Base-by-base conservation (phyloP, 2,329 filamentous ascomycete genomes). In the Juglanconis sp. region DNA sequence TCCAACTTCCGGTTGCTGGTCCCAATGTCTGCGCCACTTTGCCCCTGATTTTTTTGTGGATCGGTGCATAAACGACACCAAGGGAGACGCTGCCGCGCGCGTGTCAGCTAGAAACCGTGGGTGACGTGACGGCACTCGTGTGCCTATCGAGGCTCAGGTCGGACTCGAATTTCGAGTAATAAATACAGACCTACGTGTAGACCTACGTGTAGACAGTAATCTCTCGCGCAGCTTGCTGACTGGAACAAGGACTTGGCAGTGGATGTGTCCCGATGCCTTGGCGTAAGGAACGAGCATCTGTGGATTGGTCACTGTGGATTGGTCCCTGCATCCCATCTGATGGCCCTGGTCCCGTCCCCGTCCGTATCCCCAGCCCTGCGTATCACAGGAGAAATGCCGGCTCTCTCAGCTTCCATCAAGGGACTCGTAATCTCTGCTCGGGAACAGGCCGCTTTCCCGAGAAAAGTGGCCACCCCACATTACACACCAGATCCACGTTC, bases 31-130 rank as follows among this genome's bases (percentile, higher is more conserved):
- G 53, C 53, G 53, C 53, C 53, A 48, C 53, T 40, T 56, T 49
- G 32, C 53, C 53, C 53, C 53, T 56, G 53, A 49, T n/a, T 40
- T n/a, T 17, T 32, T 11, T n/a, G 53, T 56, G 53, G 53, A 40
- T 31, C 53, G 24, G 2, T n/a, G 53, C 34, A 56, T 56, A 38
- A 48, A 56, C 53, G 34, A 38, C 24, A 13, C 40, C 48, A 50
- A 32, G 40, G 38, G 38, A 11, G 5, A 2, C 38, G 30, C 38
- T 53, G 38, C 51, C 51, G 51, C 51, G 51, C 51, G 51, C 36
- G 24, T 53, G 38, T 53, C 31, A 53, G 36, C 11, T 13, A 4
- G 15, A 15, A 35, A 8, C n/a, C 17, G 8, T 40, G 13, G 8
- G 13, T 40, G 13, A 40, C 36, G 36, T 13, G 13, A 13, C 36